Conservation (phyloP, 2,329 filamentous ascomycete species). For the Beauveria scarabaeidicola region DNA sequence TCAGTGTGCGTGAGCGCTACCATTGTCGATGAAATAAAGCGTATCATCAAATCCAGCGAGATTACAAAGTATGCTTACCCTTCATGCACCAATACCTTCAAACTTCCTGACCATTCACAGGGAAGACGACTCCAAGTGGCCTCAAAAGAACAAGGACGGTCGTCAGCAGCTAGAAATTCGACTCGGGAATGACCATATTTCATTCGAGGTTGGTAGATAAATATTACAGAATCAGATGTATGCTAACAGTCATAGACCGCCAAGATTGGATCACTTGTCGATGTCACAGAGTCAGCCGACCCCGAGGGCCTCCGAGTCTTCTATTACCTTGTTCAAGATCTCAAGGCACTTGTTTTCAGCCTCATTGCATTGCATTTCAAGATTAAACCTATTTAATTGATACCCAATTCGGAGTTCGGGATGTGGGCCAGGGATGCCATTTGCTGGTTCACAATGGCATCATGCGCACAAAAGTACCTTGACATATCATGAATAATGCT, state of each 20-base stretch:
- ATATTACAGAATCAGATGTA: not conserved
- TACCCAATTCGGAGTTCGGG: not conserved
- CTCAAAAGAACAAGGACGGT: constrained; percentile 98
- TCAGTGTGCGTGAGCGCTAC: constrained; percentile 92
- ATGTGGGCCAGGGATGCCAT: not conserved
- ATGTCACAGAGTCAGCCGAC: constrained; percentile 92
- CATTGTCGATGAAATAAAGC: constrained; percentile 88
- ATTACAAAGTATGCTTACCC: constrained; percentile 71
- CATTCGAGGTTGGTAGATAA: constrained; percentile 67
- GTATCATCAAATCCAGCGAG: constrained; percentile 93
- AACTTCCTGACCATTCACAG: constrained; percentile 33
- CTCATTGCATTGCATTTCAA: constrained; percentile 97
- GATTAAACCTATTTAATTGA: constrained; percentile 63
- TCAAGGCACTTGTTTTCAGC: constrained; percentile 95
- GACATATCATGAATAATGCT: not conserved
- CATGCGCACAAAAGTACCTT: not conserved
- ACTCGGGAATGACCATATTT: constrained; percentile 90
- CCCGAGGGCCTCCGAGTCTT: constrained; percentile 94
- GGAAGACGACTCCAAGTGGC: constrained; percentile 98
- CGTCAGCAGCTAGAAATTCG: constrained; percentile 94
- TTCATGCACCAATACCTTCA: not conserved
- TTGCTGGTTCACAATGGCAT: not conserved
- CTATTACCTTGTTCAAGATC: constrained; percentile 95
- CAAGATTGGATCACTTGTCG: constrained; percentile 93
- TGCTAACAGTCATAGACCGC: constrained; percentile 58